phyloP scores from a whole-genome alignment of 2,329 filamentous ascomycete species.

The Trichophyton rubrum region DNA sequence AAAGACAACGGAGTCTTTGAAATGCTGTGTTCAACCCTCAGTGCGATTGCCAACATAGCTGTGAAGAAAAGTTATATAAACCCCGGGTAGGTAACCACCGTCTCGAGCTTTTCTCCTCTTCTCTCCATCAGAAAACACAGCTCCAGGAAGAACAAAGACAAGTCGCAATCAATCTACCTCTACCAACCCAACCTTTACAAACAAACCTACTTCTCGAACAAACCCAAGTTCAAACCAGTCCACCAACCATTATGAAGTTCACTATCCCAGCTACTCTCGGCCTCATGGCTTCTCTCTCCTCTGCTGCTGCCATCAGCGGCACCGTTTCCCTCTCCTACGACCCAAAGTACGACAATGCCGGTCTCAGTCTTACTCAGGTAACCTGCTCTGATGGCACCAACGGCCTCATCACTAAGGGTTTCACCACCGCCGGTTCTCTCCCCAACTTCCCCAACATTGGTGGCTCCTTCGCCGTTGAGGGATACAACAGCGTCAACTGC shows the following conservation, averaged over 20 bases:
- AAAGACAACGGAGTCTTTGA: background rate
- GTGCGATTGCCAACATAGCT: background rate
- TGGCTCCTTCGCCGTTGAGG: conserved; percentile 36
- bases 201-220: background rate
- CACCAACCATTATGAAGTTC: conserved; percentile 12
- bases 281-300: conserved; percentile 16
- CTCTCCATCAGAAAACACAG: background rate
- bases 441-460: conserved; percentile 39
- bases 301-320: conserved; percentile 11
- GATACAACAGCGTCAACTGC: conserved; percentile 38
- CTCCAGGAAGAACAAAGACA: background rate
- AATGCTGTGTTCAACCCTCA: background rate
- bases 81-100: background rate
- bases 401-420: conserved; percentile 24
- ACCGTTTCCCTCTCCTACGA: conserved; percentile 54
- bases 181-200: background rate
- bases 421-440: conserved; percentile 32
- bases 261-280: conserved; percentile 15
- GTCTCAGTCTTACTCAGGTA: conserved; percentile 44
- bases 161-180: background rate
- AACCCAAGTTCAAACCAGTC: background rate
- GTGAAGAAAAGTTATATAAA: background rate
- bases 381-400: conserved; percentile 28
- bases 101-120: background rate
- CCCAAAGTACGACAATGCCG: conserved; percentile 52